Evolutionary conservation across 2,329 filamentous ascomycete genomes (phyloP).

Genomic region (Drechslerella coelobrocha): DNA sequence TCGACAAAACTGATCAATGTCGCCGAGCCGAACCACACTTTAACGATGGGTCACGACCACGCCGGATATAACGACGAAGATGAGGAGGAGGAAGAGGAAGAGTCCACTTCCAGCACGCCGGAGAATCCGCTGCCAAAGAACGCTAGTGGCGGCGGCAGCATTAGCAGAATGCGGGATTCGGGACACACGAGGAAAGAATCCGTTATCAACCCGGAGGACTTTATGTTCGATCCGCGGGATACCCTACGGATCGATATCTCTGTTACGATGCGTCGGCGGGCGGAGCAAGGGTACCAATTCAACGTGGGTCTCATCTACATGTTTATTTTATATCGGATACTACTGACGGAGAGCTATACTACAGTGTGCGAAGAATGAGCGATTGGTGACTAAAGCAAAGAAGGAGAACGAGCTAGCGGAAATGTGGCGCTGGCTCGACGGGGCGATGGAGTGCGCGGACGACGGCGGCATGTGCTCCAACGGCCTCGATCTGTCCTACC

Average conservation of each 20-base stretch:
- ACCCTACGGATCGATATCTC: conserved; percentile 54
- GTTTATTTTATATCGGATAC: too few species aligned
- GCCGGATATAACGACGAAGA: conserved; percentile 40
- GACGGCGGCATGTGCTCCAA: conserved; percentile 74
- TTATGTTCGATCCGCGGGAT: conserved; percentile 53
- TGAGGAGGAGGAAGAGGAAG: conserved; percentile 24
- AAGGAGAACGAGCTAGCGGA: conserved; percentile 69
- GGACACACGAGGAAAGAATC: conserved; percentile 24
- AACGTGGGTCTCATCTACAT: conserved; percentile 45
- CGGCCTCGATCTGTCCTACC: conserved; percentile 74
- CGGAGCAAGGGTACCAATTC: conserved; percentile 54
- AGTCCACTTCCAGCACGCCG: conserved; percentile 27
- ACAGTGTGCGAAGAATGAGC: conserved; percentile 46
- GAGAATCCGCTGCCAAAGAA: conserved; percentile 11
- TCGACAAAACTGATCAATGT: conserved; percentile 47
- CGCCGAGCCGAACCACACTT: conserved; percentile 47
- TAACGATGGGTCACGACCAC: conserved; percentile 22
- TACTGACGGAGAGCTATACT: conserved; percentile 63
- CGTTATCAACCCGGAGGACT: conserved; percentile 51
- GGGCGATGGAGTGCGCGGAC: conserved; percentile 69
- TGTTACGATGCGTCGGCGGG: conserved; percentile 54
- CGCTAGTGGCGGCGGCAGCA: background rate
- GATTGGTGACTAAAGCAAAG: conserved; percentile 45
- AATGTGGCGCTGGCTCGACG: conserved; percentile 73
- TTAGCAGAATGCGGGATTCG: background rate